Evolutionary conservation across 139 green algal genomes (phyloP).

Genomic region (Protoeuglena noctilucae): DNA sequence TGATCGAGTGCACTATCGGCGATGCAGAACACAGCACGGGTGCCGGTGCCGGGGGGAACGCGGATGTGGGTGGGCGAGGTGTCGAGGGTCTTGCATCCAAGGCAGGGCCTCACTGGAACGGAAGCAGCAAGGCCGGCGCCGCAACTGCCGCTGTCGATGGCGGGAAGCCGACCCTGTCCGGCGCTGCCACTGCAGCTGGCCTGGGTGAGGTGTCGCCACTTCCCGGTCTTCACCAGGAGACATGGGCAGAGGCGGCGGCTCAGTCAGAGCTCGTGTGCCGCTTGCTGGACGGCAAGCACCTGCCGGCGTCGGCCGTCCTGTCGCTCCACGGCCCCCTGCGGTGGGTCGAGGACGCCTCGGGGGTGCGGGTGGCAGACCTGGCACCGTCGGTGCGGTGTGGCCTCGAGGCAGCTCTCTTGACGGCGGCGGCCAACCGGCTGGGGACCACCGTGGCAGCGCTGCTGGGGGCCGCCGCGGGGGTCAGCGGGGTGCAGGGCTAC

Average conservation of each 20-base stretch:
- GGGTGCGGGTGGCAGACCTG: background rate
- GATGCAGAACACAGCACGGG: no score
- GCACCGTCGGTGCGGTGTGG: slow-evolving; percentile 5
- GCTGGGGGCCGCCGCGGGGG: background rate
- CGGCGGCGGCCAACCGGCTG: background rate
- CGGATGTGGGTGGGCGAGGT: no score
- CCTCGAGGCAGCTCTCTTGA: slow-evolving; percentile 3
- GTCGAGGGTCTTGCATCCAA: no score
- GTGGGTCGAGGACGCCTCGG: slow-evolving; percentile 1
- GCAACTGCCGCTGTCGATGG: no score
- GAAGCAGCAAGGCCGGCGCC: no score
- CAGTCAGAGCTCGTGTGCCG: background rate
- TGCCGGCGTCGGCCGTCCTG: background rate
- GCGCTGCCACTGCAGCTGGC: no score
- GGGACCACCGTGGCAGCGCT: background rate
- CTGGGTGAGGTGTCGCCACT: slow-evolving; percentile 6
- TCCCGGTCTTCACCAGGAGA: background rate
- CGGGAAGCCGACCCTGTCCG: no score
- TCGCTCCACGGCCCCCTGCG: background rate
- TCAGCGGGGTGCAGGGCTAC: slow-evolving; percentile 1
- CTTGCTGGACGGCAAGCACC: background rate
- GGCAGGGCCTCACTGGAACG: no score
- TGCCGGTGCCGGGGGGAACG: no score
- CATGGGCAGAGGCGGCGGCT: background rate
- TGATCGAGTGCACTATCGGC: no score